A percentile compares a stretch with the other conserved stretches of the same genome.
These are phyloP conservation scores for Lycium ferocissimum DNA, from an alignment of 257 asterid species.

Conservation along the genomic window DNA sequence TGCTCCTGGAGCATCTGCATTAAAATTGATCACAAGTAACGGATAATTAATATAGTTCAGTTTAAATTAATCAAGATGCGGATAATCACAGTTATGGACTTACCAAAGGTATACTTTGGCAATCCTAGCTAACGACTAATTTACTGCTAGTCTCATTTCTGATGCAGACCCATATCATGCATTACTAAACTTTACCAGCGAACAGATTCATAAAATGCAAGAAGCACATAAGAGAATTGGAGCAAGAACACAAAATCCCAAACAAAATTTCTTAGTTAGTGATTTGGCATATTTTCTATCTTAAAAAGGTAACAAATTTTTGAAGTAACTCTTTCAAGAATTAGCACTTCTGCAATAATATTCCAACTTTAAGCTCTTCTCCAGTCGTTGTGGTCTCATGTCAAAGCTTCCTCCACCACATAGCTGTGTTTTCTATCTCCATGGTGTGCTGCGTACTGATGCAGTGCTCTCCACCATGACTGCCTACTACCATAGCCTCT, in stretches of 20 bases:
- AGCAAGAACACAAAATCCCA: not conserved
- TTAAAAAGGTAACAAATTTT: not conserved
- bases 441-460: not conserved
- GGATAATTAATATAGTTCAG: constrained; percentile 14
- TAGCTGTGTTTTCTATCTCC: not conserved
- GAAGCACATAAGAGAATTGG: not conserved
- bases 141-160: not conserved
- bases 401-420: not conserved
- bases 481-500: not conserved
- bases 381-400: not conserved
- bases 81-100: not conserved
- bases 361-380: not conserved
- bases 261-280: not conserved
- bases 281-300: constrained; percentile 5
- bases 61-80: constrained; percentile 5
- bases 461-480: not conserved
- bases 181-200: not conserved
- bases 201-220: constrained; percentile 12
- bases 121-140: not conserved
- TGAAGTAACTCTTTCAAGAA: not conserved
- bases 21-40: constrained; percentile 36
- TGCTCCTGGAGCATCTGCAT: constrained; percentile 91
- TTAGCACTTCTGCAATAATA: not conserved
- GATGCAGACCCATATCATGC: not conserved
- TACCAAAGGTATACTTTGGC: not conserved